Conservation (phyloP, 306 rosid genomes). For the Urtica urens region DNA sequence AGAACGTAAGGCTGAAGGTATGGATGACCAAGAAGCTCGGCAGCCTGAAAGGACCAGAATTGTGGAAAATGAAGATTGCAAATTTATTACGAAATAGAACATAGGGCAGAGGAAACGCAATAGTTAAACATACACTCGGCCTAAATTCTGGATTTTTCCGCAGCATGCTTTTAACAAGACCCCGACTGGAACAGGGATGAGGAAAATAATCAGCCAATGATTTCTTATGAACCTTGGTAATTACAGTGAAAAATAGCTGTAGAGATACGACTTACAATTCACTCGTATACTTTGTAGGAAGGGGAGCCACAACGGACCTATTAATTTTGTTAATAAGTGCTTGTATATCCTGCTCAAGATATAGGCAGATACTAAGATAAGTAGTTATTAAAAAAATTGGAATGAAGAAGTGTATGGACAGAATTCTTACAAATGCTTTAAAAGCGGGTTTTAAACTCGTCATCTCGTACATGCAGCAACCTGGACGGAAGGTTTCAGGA, state of each 20-base stretch:
- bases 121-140: constrained; percentile 71
- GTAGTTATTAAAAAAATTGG: not conserved
- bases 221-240: not conserved
- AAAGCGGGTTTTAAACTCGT: constrained; percentile 74
- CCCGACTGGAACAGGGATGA: constrained; percentile 59
- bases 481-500: constrained; percentile 36
- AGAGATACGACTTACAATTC: constrained; percentile 64
- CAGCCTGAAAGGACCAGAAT: constrained; percentile 52
- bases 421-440: constrained; percentile 87
- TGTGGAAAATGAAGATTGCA: not conserved
- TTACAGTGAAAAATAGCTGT: not conserved
- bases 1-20: constrained; percentile 71
- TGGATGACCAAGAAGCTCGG: constrained; percentile 75
- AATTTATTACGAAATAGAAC: not conserved
- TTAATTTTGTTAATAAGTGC: constrained; percentile 90
- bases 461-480: constrained; percentile 98
- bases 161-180: constrained; percentile 94
- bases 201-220: constrained; percentile 16
- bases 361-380: not conserved
- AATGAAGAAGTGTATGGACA: not conserved
- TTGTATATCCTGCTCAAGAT: constrained; percentile 83
- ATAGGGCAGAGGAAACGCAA: constrained; percentile 7
- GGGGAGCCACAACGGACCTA: constrained; percentile 91
- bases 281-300: constrained; percentile 84
- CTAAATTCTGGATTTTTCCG: constrained; percentile 97